A percentile compares a stretch with the other conserved stretches of the same genome.
Conservation (phyloP, 805 yeast genomes). For the Saturnispora sanitii region DNA sequence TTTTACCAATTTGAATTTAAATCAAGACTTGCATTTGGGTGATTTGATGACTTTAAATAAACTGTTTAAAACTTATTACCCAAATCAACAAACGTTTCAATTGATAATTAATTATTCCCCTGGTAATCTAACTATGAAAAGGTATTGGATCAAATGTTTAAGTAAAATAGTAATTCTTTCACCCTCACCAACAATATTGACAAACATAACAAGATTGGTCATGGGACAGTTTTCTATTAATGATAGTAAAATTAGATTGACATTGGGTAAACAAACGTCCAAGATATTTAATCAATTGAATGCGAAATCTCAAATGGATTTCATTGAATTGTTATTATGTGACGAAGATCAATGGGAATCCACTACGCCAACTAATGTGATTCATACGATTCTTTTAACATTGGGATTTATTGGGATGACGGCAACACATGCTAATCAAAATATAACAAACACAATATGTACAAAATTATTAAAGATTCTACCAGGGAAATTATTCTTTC, state of each 20-base stretch:
- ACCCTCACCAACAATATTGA: neutral
- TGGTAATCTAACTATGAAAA: neutral
- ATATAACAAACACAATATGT: neutral
- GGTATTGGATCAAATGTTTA: neutral
- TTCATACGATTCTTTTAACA: conserved; percentile 50
- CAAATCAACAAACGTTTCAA: neutral
- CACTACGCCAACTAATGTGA: neutral
- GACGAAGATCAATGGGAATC: neutral
- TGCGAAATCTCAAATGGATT: no score
- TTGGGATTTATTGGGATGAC: conserved; percentile 35
- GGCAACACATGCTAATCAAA: neutral
- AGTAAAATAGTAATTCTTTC: neutral
- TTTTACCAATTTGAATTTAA: conserved; percentile 13
- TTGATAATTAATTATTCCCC: neutral
- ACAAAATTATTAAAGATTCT: conserved; percentile 29
- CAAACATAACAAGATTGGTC: conserved; percentile 16
- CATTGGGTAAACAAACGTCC: no score
- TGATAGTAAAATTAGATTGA: no score
- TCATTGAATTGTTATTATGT: conserved; percentile 29
- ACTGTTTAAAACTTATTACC: neutral
- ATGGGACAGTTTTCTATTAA: conserved; percentile 34
- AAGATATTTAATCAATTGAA: no score
- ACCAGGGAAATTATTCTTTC: conserved; percentile 42
- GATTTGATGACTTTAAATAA: neutral
- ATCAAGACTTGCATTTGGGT: conserved; percentile 9